A percentile compares a stretch with the other conserved stretches of the same genome.
Conservation (phyloP, 1,284 basidiomycete genomes). For the Tilletiaria anomala region DNA sequence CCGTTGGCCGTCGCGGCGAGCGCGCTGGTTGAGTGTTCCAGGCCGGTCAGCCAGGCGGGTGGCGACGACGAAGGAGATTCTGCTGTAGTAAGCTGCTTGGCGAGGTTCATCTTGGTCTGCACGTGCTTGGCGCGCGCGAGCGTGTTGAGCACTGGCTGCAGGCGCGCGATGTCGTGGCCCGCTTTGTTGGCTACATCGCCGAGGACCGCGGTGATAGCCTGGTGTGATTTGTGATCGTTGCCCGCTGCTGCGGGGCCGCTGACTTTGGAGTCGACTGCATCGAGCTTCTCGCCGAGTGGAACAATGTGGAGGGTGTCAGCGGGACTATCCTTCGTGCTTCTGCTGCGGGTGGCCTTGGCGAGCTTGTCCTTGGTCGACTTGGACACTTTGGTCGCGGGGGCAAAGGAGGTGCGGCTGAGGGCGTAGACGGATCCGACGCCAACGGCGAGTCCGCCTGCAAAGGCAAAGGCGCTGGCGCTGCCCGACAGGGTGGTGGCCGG, state of each 20-base stretch:
- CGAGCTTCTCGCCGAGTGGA: slow-evolving; percentile 26
- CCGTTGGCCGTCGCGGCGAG: slow-evolving; percentile 15
- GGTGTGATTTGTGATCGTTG: too few species aligned
- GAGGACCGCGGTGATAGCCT: slow-evolving; percentile 11
- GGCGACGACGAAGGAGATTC: slow-evolving; percentile 9
- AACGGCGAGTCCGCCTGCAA: slow-evolving; percentile 32
- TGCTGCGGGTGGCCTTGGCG: slow-evolving; percentile 7
- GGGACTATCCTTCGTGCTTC: too few species aligned
- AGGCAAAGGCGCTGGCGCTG: too few species aligned
- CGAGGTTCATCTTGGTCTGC: slow-evolving; percentile 20
- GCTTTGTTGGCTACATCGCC: slow-evolving; percentile 14
- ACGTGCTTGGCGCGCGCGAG: slow-evolving; percentile 12
- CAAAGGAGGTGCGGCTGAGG: slow-evolving; percentile 20
- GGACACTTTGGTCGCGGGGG: slow-evolving; percentile 24
- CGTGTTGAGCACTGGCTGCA: too few species aligned
- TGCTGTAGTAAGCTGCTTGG: too few species aligned
- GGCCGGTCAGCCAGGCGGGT: slow-evolving; percentile 23
- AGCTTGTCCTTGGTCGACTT: slow-evolving; percentile 15
- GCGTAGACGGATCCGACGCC: slow-evolving; percentile 27
- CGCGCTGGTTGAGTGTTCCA: slow-evolving; percentile 7
- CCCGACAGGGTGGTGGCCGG: too few species aligned
- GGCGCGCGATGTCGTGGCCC: too few species aligned
- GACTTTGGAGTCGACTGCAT: slow-evolving; percentile 16
- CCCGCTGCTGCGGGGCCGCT: slow-evolving; percentile 7
- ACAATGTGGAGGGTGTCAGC: too few species aligned